Evolutionary conservation across 192 early-diverging fungal species (phyloP), one percentile per base, ranked within the genome.

Genomic region (Dissophora ornata): DNA sequence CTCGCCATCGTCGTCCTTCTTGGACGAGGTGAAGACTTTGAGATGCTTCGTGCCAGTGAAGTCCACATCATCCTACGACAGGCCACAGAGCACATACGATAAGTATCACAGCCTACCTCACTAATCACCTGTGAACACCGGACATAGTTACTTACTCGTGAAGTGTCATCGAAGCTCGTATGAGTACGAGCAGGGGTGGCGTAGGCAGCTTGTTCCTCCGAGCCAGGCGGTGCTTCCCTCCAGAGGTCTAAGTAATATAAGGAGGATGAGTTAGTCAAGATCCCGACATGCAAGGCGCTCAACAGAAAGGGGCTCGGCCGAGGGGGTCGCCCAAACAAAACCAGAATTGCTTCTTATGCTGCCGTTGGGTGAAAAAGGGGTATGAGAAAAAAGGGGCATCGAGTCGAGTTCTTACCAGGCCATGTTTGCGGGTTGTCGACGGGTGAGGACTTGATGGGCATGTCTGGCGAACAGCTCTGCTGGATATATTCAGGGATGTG

Each of bases 1-100:
- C 65, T 77, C 73, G 25, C 73, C 73, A 36, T 77, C 65, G n/a
- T 75, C 71, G 21, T 77, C 73, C 53, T 77, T 77, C 53, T 77
- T 77, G 64, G 73, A 77, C 1, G 73, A 77, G 13, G 73, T 77
- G 34, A 77, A 77, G 21, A 77, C 73, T n/a, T 77, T 77, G 36
- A 77, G 59, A 15, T 51, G 52, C 53, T 77, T 77, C 19, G 65
- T 60, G 24, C 64, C 64, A 13, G 29, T 40, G 28, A 61, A 75
- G 5, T 67, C 71, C 28, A 21, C 49, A 18, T 60, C 71, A 18
- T 75, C 62, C 57, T 75, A 42, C 2, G 10, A 26, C 15, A 54
- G 3, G 36, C 29, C 13, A 4, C 10, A 47, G 44, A n/a, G 25
- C n/a, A 65, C 9, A 62, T 28, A 51, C 10, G n/a, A 51, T 51